Base-by-base conservation (phyloP, 2,329 filamentous ascomycete genomes). In the Stemphylium lycopersici region DNA sequence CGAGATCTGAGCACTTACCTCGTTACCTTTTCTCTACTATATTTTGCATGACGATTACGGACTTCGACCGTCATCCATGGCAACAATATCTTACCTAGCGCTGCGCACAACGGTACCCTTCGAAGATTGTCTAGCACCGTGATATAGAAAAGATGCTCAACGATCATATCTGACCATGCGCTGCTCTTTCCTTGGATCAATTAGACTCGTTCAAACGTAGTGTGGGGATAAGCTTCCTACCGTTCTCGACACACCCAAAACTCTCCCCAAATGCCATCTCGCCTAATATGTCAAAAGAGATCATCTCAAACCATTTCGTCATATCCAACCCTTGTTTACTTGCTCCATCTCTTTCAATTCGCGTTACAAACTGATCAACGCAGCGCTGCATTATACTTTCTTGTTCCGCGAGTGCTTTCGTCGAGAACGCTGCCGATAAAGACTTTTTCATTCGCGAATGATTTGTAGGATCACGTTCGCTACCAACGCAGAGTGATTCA, bases 241-340 rank as follows among this genome's bases (percentile, higher is more conserved):
- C 29, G 12, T 24, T 36, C 20, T 46, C 32, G 2, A 46, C 31
- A 12, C 13, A 36, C 7, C 22, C 13, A 37, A 46, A 46, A 15
- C 29, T 34, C 43, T 46, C 43, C 7, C 43, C 43, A 22, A 46
- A 46, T n/a, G 43, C 43, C 32, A 37, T 46, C 20, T 46, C 43
- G 31, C 43, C 43, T 4, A 46, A n/a, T 0, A 36, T 46, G 32
- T 46, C 43, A 16, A 46, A 46, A 26, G 32, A 8, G 3, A 46
- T 15, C 43, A 46, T 46, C 22, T 46, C 43, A 5, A 24, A 36
- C 43, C 43, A 46, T 4, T 46, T 46, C 12, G 32, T 37, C 31
- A 46, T 46, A 22, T 44, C 6, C 2, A 44, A 1, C 3, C 41
- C 41, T 22, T 22, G 26, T n/a, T 15, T 2, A n/a, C 16, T 12